Base-by-base conservation (phyloP, 1,284 basidiomycete genomes). In the Moesziomyces parantarcticus region DNA sequence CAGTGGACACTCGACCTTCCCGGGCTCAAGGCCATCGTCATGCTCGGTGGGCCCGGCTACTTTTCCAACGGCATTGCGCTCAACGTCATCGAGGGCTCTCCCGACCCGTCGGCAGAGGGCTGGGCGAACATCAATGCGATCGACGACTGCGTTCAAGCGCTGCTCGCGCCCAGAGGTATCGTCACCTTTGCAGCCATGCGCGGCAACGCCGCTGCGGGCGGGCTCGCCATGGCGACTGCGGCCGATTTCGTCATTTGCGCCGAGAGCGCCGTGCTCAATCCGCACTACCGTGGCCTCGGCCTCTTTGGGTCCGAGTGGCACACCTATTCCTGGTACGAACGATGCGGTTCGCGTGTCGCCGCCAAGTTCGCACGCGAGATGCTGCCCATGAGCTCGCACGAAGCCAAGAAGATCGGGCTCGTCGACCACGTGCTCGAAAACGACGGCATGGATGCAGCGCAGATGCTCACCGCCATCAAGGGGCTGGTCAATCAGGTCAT, bases 31-130 rank as follows among this genome's bases (percentile, higher is more conserved):
- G 69, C 84, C 0, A 63, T 86, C 25, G 84, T 83, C 18, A 75
- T 86, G 63, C 84, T 86, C 83, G 84, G 84, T 32, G 77, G 77
- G 4, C 32, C 59, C 0, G 75, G 75, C 23, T 86, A 86, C 82
- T 86, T 86, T 61, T 85, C 83, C 29, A 87, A 87, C 73, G 86
- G 86, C 34, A 85, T 87, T 46, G 85, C 85, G 11, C 83, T 87
- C 47, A 85, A 86, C 78, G 85, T 86, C 5, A 86, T 86, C 74
- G 85, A 86, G 73, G 79, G 84, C 21, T 78, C 82, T 21, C 50
- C 76, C 8, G 81, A 84, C 52, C 85, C 85, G 0, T 83, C 83
- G 0, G 73, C 79, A 8, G 86, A 86, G 73, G 85, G 85, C 16
- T 86, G 86, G 86, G 82, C 77, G 39, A 86, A 87, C 73, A 86